Conservation (phyloP, 1,284 basidiomycete species). For the Agaricales sp. region DNA sequence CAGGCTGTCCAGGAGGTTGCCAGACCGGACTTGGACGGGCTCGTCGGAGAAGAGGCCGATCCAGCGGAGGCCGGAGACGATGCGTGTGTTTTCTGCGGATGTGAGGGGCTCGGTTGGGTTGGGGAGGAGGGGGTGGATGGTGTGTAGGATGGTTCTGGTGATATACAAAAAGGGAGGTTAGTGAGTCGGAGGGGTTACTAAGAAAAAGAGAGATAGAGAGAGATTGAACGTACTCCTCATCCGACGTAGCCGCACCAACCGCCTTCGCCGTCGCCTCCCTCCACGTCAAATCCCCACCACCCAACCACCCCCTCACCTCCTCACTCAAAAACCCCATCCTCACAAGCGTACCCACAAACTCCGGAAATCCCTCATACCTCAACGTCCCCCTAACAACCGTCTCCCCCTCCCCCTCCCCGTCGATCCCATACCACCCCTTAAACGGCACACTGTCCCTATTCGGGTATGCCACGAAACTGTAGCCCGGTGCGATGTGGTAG, state of each 20-base stretch:
- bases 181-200: neutral
- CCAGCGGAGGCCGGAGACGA: constrained; percentile 86
- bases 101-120: constrained; percentile 14
- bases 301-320: constrained; percentile 70
- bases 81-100: constrained; percentile 61
- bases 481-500: constrained; percentile 93
- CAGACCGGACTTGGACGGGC: constrained; percentile 53
- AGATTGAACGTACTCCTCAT: constrained; percentile 48
- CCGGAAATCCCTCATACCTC: constrained; percentile 97
- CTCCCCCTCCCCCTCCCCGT: constrained; percentile 64
- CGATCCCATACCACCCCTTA: constrained; percentile 81
- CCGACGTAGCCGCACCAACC: constrained; percentile 60
- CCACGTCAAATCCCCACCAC: constrained; percentile 63
- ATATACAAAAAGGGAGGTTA: constrained; percentile 19
- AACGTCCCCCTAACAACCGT: constrained; percentile 91
- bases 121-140: constrained; percentile 65
- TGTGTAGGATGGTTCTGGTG: constrained; percentile 63
- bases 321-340: constrained; percentile 85
- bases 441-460: constrained; percentile 94
- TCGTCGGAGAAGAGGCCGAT: constrained; percentile 85
- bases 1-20: constrained; percentile 87
- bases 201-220: constrained; percentile 2
- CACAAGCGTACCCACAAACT: constrained; percentile 86
- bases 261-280: constrained; percentile 75
- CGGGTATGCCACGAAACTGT: constrained; percentile 95